phyloP scores from a whole-genome alignment of 441 rosid species.

The Mallotus repandus region DNA sequence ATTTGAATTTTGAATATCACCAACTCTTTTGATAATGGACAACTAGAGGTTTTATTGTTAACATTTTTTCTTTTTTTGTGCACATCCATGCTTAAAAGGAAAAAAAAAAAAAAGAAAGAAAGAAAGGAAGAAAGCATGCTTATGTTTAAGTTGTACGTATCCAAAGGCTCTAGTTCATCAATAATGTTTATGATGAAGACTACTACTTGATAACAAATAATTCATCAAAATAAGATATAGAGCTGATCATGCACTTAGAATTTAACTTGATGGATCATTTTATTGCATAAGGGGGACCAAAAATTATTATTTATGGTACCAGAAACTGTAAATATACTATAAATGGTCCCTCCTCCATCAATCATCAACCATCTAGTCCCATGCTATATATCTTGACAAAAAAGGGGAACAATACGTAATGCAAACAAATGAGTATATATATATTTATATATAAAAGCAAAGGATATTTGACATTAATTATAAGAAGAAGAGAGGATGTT shows the following conservation, averaged over 20 bases:
- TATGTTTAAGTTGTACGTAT: too few species aligned
- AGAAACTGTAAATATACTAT: not conserved
- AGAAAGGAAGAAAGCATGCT: too few species aligned
- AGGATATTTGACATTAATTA: not conserved
- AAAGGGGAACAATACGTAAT: not conserved
- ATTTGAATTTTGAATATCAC: too few species aligned
- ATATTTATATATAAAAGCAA: not conserved
- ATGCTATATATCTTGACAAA: not conserved
- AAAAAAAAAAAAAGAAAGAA: too few species aligned
- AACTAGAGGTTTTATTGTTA: too few species aligned
- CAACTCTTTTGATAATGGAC: too few species aligned
- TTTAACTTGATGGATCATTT: not conserved
- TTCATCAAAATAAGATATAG: not conserved
- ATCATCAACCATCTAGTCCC: not conserved
- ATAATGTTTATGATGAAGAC: too few species aligned
- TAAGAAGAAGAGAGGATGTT: not conserved
- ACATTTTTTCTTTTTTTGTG: too few species aligned
- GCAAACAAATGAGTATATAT: not conserved
- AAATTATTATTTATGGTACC: not conserved
- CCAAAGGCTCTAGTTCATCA: too few species aligned
- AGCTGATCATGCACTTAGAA: not conserved
- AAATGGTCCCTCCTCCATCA: not conserved
- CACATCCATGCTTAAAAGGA: too few species aligned
- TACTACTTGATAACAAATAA: not conserved
- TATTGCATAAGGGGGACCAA: conserved; percentile 4